These are phyloP conservation scores for Suillus tomentosus DNA, from an alignment of 768 basidiomycete genomes.

Conservation along the genomic window DNA sequence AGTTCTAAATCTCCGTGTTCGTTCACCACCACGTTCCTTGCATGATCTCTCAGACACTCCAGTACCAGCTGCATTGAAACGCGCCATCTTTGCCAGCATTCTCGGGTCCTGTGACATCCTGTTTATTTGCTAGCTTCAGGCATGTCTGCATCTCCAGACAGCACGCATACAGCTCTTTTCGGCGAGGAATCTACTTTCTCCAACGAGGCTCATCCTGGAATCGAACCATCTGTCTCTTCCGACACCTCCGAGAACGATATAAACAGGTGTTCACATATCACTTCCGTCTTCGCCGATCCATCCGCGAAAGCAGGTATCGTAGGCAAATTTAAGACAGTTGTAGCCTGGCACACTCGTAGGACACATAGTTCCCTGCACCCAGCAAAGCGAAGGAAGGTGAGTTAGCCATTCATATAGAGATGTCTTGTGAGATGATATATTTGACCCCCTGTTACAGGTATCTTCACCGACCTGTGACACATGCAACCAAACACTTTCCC, in stretches of 20 bases:
- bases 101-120: neutral
- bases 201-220: slow-evolving; percentile 18
- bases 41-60: neutral
- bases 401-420: slow-evolving; percentile 17
- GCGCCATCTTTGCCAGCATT: neutral
- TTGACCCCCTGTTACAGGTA: slow-evolving; percentile 36
- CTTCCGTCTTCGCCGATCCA: slow-evolving; percentile 37
- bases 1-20: neutral
- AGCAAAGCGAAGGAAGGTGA: slow-evolving; percentile 67
- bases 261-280: slow-evolving; percentile 44
- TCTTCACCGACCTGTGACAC: slow-evolving; percentile 64
- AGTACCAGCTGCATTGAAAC: slow-evolving; percentile 5
- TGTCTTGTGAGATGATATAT: neutral
- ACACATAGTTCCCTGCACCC: slow-evolving; percentile 47
- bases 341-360: slow-evolving; percentile 55
- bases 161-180: slow-evolving; percentile 32
- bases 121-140: neutral
- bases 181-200: slow-evolving; percentile 24
- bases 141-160: slow-evolving; percentile 35
- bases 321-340: slow-evolving; percentile 53
- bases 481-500: slow-evolving; percentile 55
- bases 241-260: slow-evolving; percentile 16
- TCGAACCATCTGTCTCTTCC: slow-evolving; percentile 13
- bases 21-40: neutral
- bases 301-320: slow-evolving; percentile 32